A percentile compares a stretch with the other conserved stretches of the same genome.
Conservation (phyloP, 2,329 filamentous ascomycete species). For the Lecanoromycetidae sp. region DNA sequence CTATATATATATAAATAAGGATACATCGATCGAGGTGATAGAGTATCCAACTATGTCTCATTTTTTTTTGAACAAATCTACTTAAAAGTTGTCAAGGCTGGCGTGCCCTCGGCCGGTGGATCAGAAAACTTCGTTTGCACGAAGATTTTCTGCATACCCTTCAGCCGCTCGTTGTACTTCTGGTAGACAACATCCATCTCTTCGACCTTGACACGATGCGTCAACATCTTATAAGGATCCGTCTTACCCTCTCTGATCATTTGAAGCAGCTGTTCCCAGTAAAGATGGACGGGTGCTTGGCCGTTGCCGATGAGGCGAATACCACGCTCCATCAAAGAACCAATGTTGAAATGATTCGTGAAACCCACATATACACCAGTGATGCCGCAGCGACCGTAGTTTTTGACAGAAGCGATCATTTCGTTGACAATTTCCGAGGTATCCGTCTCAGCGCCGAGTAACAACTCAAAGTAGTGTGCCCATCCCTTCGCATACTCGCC, state of each 20-base stretch:
- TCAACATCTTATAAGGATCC: slow-evolving; percentile 68
- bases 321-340: slow-evolving; percentile 75
- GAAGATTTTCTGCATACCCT: slow-evolving; percentile 72
- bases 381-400: slow-evolving; percentile 56
- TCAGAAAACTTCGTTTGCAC: slow-evolving; percentile 47
- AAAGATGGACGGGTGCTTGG: slow-evolving; percentile 64
- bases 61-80: too few species aligned
- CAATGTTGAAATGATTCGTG: slow-evolving; percentile 74
- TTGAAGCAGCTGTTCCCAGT: slow-evolving; percentile 67
- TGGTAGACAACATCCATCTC: slow-evolving; percentile 57
- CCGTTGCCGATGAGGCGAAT: slow-evolving; percentile 62
- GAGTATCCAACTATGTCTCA: too few species aligned
- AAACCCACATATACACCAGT: slow-evolving; percentile 58
- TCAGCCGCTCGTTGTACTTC: slow-evolving; percentile 42
- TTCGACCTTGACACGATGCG: slow-evolving; percentile 63
- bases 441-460: slow-evolving; percentile 65
- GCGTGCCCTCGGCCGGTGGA: slow-evolving; percentile 39
- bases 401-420: slow-evolving; percentile 42
- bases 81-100: slow-evolving; percentile 34
- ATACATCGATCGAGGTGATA: too few species aligned
- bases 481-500: slow-evolving; percentile 52
- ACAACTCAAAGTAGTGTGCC: slow-evolving; percentile 47
- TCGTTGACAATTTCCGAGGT: slow-evolving; percentile 54
- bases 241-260: slow-evolving; percentile 56
- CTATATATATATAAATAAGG: too few species aligned